Base-by-base conservation (phyloP, 805 yeast genomes). In the Teunomyces pallodes region DNA sequence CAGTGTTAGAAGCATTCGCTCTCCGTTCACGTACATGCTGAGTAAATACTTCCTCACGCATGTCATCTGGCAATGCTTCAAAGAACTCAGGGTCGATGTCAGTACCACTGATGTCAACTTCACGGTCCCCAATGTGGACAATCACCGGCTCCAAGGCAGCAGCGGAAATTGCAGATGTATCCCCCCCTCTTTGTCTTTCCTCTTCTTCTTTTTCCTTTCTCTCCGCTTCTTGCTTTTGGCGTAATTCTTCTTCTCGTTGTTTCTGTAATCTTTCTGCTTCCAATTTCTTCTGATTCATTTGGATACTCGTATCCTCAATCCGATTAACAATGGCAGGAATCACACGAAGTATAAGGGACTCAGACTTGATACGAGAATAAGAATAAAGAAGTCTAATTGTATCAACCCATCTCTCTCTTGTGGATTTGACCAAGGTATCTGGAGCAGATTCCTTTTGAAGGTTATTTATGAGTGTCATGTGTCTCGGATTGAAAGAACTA, bases 81-180 rank as follows among this genome's bases (percentile, higher is more conserved):
- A 91, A 73, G 62, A 90, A 91, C 55, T 87, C 92, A 0, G 96
- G 96, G 66, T 91, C 97, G 49, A 91, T 89, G 46, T 88, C 97
- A 2, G 96, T 84, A 0, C 94, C 96, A 36, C 91, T 80, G 32
- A 91, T 87, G 60, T 91, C 95, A 31, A 91, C 90, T 44, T 83
- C 83, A 26, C 84, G 67, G 20, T 86, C 95, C 32, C 90, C 90
- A 54, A 91, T 85, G 9, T 73, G 73, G 3, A 91, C 90, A 70
- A 76, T 78, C 0, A 87, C 74, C 0, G 95, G 91, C 7, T 65
- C 74, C 3, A 53, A 52, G 3, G 62, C 58, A 5, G 60, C 60
- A 47, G 46, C 41, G 7, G 41, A 12, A 45, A 43, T 53, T 3
- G 39, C 51, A 8, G 32, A 12, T 9, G 26, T 48, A 9, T 39